A percentile compares a stretch with the other conserved stretches of the same genome.
Evolutionary conservation across 1,284 basidiomycete genomes (phyloP).

Genomic region (Trichosporon coremiiforme): DNA sequence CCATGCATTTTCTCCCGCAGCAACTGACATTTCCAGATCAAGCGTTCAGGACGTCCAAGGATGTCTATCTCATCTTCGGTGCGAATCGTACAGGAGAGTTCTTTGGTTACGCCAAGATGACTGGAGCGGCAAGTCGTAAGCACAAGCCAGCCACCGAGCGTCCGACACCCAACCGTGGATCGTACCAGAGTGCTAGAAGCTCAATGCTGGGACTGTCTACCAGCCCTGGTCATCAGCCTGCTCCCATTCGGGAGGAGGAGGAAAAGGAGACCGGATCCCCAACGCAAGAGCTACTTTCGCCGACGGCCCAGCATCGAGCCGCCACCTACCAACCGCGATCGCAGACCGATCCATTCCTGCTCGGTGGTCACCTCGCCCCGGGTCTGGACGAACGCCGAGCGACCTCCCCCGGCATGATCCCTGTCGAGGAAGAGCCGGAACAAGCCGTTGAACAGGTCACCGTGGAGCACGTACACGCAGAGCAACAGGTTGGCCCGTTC

Average conservation of each 20-base stretch:
- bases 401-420: constrained; percentile 5
- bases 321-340: constrained; percentile 13
- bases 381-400: constrained; percentile 10
- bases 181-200: constrained; percentile 14
- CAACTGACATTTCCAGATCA: constrained; percentile 62
- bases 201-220: constrained; percentile 7
- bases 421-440: constrained; percentile 12
- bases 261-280: constrained; percentile 26
- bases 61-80: constrained; percentile 85
- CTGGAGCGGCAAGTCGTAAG: constrained; percentile 42
- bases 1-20: neutral
- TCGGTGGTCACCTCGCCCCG: neutral
- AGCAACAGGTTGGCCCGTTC: constrained; percentile 23
- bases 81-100: constrained; percentile 82
- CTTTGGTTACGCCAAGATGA: constrained; percentile 76
- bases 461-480: constrained; percentile 28
- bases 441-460: constrained; percentile 28
- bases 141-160: constrained; percentile 15
- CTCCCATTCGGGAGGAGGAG: constrained; percentile 39
- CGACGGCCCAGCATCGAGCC: constrained; percentile 22
- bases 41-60: constrained; percentile 81
- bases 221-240: constrained; percentile 23
- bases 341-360: constrained; percentile 35
- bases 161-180: neutral
- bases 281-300: constrained; percentile 19